Percentiles rank a stretch among this genome's conserved stretches.
Evolutionary conservation across 768 basidiomycete genomes (phyloP).

Genomic region (Rhodotorula paludigena): DNA sequence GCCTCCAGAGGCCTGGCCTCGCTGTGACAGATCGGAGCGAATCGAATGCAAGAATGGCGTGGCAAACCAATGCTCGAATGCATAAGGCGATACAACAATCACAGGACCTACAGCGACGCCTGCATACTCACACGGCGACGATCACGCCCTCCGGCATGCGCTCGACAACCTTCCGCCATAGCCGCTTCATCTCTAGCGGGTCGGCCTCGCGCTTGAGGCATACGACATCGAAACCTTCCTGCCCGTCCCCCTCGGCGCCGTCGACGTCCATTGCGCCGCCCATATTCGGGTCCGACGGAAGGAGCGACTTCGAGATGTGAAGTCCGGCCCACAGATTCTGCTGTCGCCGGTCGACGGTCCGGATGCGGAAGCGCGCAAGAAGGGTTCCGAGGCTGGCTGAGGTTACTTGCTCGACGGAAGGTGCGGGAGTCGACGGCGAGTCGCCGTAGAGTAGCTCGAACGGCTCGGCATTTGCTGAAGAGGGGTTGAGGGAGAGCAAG

Average conservation of each 20-base stretch:
- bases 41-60: no score
- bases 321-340: conserved; percentile 10
- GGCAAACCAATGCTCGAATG: no score
- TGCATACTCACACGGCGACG: conserved; percentile 1
- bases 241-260: background rate
- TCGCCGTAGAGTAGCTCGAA: conserved; percentile 16
- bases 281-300: background rate
- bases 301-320: conserved; percentile 15
- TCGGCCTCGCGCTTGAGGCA: conserved; percentile 28
- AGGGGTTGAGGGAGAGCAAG: background rate
- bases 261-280: conserved; percentile 13
- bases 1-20: no score
- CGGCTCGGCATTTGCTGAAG: background rate
- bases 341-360: conserved; percentile 10
- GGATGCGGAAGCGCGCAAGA: conserved; percentile 18
- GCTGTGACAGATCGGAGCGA: no score
- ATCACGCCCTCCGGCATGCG: conserved; percentile 17
- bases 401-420: background rate
- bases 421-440: background rate
- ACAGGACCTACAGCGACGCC: background rate
- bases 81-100: background rate
- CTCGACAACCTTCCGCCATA: conserved; percentile 27
- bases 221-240: conserved; percentile 28
- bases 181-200: conserved; percentile 35
- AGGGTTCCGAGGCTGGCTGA: conserved; percentile 3